Base-by-base conservation (phyloP, 2,329 filamentous ascomycete genomes). In the Arthrinium phaeospermum region DNA sequence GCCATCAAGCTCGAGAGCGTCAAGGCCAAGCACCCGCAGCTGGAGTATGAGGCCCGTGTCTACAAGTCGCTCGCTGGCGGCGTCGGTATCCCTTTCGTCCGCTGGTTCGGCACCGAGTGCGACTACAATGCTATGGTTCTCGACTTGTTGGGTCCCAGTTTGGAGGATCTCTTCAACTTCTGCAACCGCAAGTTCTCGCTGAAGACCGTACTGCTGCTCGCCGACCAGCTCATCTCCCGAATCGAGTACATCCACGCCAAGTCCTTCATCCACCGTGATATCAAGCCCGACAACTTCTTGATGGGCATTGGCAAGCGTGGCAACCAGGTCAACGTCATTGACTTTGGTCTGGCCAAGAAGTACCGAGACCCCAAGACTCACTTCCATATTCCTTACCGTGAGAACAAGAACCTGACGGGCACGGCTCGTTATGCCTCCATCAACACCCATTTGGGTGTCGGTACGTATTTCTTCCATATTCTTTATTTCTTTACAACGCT, bases 121-220 rank as follows among this genome's bases (percentile, higher is more conserved):
- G 96, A 98, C 87, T 98, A 99, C 91, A 98, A 99, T 86, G 96
- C 96, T 83, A 98, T 99, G 96, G 96, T 99, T 70, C 91, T 98
- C 76, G 96, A 99, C 81, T 92, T 99, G 37, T 93, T 99, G 72
- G 96, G 96, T 51, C 96, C 96, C 77, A 96, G 93, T 80, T 86
- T 99, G 84, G 96, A 99, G 86, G 96, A 99, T 82, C 90, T 99
- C 46, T 99, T 99, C 94, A 98, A 99, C 91, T 98, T 98, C 85
- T 99, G 96, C 91, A 98, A 98, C 91, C 93, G 96, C 84, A 98
- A 98, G 84, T 99, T 98, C 88, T 98, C 96, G 16, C 87, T 99
- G 78, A 99, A 99, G 92, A 99, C 96, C 0, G 96, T 99, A 41
- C 90, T 99, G 61, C 91, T 99, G 37, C 91, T 99, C 69, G 96